Evolutionary conservation across 129 eudicot genomes (phyloP), one percentile per base, ranked within the genome.

Genomic region (Artemisia tridentata): DNA sequence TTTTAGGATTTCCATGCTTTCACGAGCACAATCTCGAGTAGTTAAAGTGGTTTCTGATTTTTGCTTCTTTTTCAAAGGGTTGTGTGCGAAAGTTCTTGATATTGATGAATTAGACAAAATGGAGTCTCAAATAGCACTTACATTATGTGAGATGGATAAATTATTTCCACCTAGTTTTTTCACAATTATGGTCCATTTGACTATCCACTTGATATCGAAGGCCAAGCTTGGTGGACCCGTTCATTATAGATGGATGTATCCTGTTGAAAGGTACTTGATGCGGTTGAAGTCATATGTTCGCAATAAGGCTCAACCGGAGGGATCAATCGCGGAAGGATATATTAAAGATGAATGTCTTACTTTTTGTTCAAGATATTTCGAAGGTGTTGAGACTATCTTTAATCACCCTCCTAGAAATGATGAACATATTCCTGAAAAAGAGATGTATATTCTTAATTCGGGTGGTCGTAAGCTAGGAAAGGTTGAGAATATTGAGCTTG

Each of bases 241-340:
- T 11, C 54, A 50, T 13, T 50, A 50, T n/a, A 50, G 55, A 50
- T 50, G 55, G 55, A 50, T 50, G 55, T 50, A 50, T 50, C 55
- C 55, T 0, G 17, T 50, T 13, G 55, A 50, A 50, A 13, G 17
- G 55, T 50, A 50, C 17, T 50, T 50, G 55, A 50, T 50, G 55
- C 55, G 17, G 17, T 50, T 50, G 17, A 50, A 50, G 17, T 50
- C 55, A 50, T 50, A 50, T n/a, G 55, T 50, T 50, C 55, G 55
- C 1, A 50, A 50, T 38, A 38, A 8, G 45, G 45, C 45, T 38
- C 45, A 38, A 38, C 45, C 45, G 45, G 45, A 7, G 10, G 11
- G 45, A 8, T 38, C 45, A 38, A 38, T 38, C 11, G 45, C 10
- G 10, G 45, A 38, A 38, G 45, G 10, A 7, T 38, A 38, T 38